These are phyloP conservation scores for Phytophthora sojae DNA, from an alignment of 352 stramenopile species.

Conservation along the genomic window DNA sequence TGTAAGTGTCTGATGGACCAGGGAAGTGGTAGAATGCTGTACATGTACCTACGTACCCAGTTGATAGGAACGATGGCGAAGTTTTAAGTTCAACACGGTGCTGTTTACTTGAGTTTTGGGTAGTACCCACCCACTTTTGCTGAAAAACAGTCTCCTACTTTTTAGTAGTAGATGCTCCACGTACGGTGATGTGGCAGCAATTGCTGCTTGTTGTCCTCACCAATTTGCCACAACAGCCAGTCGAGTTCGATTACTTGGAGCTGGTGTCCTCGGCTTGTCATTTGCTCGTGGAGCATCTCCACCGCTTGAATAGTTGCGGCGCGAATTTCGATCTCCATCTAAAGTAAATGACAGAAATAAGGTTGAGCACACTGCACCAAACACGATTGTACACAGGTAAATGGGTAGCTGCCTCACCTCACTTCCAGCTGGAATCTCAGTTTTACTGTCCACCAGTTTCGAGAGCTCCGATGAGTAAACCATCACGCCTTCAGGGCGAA, in stretches of 20 bases:
- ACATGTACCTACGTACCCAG: too few relatives aligned
- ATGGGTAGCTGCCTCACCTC: slow-evolving; percentile 67
- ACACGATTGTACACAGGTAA: too few relatives aligned
- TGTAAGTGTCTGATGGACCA: too few relatives aligned
- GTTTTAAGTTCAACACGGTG: too few relatives aligned
- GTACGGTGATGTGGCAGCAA: slow-evolving; percentile 85
- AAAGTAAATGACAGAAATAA: background rate
- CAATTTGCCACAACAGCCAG: slow-evolving; percentile 90
- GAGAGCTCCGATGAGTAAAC: slow-evolving; percentile 61
- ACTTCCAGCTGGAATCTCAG: slow-evolving; percentile 64
- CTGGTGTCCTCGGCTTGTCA: slow-evolving; percentile 40
- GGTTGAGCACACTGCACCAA: too few relatives aligned
- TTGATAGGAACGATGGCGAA: too few relatives aligned
- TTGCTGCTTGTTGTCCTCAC: slow-evolving; percentile 80
- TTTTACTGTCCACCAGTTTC: slow-evolving; percentile 59
- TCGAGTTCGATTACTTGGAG: slow-evolving; percentile 87
- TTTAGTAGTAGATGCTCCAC: slow-evolving; percentile 87
- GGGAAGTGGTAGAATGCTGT: too few relatives aligned
- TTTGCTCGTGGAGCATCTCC: slow-evolving; percentile 62
- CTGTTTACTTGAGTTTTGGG: too few relatives aligned
- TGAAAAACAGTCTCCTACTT: background rate
- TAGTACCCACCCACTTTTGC: too few relatives aligned
- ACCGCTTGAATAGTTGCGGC: slow-evolving; percentile 87
- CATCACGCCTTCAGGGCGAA: slow-evolving; percentile 77
- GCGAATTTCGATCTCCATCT: slow-evolving; percentile 20